A percentile compares a stretch with the other conserved stretches of the same genome.
phyloP scores from a whole-genome alignment of 1,139 yeast species.

The Saccharomyces hybrid region DNA sequence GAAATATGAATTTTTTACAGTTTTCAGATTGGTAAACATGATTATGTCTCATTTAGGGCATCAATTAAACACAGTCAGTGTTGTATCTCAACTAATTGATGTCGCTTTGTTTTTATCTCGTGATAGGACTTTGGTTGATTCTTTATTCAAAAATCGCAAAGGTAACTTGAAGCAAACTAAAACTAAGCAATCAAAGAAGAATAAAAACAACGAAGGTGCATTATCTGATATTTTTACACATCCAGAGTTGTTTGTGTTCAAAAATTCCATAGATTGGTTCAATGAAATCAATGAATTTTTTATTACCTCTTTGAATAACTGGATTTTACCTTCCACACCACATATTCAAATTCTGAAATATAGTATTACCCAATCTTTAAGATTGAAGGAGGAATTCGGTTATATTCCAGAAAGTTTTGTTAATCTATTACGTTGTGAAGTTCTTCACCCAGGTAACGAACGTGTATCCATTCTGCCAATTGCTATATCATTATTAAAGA shows the following conservation, averaged over 20 bases:
- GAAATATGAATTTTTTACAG: conserved; percentile 17
- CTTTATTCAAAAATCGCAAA: conserved; percentile 14
- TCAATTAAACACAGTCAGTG: conserved; percentile 29
- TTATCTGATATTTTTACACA: conserved; percentile 68
- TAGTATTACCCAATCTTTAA: conserved; percentile 34
- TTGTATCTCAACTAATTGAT: conserved; percentile 34
- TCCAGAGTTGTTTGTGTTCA: conserved; percentile 46
- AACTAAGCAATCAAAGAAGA: conserved; percentile 19
- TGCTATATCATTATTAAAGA: conserved; percentile 40
- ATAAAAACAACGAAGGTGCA: conserved; percentile 33
- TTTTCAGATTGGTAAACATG: conserved; percentile 17
- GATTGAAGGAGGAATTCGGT: conserved; percentile 23
- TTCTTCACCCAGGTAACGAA: conserved; percentile 58
- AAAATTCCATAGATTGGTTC: conserved; percentile 37
- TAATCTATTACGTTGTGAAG: conserved; percentile 43
- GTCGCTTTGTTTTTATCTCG: conserved; percentile 29
- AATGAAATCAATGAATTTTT: conserved; percentile 43
- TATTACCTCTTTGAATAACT: conserved; percentile 41
- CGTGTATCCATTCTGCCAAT: conserved; percentile 62
- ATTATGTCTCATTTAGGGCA: conserved; percentile 26
- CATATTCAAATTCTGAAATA: conserved; percentile 55
- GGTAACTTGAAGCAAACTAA: conserved; percentile 8
- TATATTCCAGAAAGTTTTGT: conserved; percentile 30
- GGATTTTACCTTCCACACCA: conserved; percentile 52
- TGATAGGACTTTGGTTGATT: conserved; percentile 29